Base-by-base conservation (phyloP, 192 early-diverging fungal species). In the Backusella tuberculispora region DNA sequence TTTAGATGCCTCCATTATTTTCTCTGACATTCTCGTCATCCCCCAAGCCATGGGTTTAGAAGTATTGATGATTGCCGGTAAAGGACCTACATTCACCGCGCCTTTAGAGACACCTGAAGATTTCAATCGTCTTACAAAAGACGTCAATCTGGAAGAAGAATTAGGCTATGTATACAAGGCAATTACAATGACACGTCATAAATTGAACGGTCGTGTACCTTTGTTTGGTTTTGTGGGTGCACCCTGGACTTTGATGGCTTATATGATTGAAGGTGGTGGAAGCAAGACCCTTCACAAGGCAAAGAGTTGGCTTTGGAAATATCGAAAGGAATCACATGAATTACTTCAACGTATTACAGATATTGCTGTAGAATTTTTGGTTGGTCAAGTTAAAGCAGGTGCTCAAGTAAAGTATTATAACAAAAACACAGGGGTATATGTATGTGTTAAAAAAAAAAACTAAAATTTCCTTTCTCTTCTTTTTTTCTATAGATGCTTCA, bases 231-330 rank as follows among this genome's bases (percentile, higher is more conserved):
- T 99, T 76, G 89, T 89, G n/a, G 98, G 98, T 19, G 95, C 95
- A 0, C 98, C 98, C 6, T 99, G 98, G 98, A 99, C 98, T 34
- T 85, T 99, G 56, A 94, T 98, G 93, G 95, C 95, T 9, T 99
- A 99, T 77, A 98, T 98, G 96, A 92, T 99, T 78, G 98, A 99
- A 81, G 98, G 98, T 44, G 94, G 96, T 41, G 95, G 97, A 10
- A 95, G 94, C 81, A 97, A 96, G 80, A 95, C 90, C 1, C 85
- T 97, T 71, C 88, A 92, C 24, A 93, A 93, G 83, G 93, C 96
- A 40, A 99, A 99, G 83, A 78, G 88, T 7, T 99, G 95, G 95
- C 86, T 99, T 45, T 95, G 88, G 81, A 86, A 87, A 71, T 83
- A 95, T 79, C 91, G 92, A 9, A 83, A 90, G 60, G 90, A 85